Base-by-base conservation (phyloP, 257 asterid genomes). In the Solanum clarkiae region DNA sequence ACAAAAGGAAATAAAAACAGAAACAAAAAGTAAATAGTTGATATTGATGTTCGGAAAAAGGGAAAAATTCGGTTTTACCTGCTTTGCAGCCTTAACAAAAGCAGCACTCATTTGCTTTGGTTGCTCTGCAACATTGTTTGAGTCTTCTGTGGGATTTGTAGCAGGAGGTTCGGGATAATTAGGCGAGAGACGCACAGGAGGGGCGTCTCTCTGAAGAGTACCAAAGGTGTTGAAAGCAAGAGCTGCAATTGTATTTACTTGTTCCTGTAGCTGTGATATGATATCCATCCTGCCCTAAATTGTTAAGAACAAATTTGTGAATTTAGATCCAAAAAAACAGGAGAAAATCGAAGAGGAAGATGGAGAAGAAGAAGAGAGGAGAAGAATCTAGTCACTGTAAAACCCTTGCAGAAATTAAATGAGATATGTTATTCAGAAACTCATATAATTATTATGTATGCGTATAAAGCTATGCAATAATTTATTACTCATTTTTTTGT, bases 61-160 rank as follows among this genome's bases (percentile, higher is more conserved):
- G 40, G 40, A 36, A 36, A 36, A 36, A 36, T 36, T 36, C 40
- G 40, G 40, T 2, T 2, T 32, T 29, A 59, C 98, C 97, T 93
- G 97, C 85, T 96, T 95, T 80, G 98, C 98, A 62, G 98, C 97
- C 87, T 94, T 96, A 84, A 95, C 97, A 84, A 96, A 91, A 57
- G 91, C 98, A 16, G 98, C 89, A 82, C 95, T 92, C 80, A 95
- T 93, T 83, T 86, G 85, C 86, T 95, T 93, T 51, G 99, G 97
- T 86, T 95, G 95, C 85, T 95, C 98, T 5, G 96, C 90, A 83
- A 91, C 74, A 88, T 49, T 92, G 17, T 92, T 68, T 6, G 97
- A 88, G 55, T 92, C 99, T 22, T 93, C 96, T 10, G 77, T 89
- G 18, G 74, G 87, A 74, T 72, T 86, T 29, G 86, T 51, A 40